Base-by-base conservation (phyloP, 1,284 basidiomycete genomes). In the Ustilago cynodontis region DNA sequence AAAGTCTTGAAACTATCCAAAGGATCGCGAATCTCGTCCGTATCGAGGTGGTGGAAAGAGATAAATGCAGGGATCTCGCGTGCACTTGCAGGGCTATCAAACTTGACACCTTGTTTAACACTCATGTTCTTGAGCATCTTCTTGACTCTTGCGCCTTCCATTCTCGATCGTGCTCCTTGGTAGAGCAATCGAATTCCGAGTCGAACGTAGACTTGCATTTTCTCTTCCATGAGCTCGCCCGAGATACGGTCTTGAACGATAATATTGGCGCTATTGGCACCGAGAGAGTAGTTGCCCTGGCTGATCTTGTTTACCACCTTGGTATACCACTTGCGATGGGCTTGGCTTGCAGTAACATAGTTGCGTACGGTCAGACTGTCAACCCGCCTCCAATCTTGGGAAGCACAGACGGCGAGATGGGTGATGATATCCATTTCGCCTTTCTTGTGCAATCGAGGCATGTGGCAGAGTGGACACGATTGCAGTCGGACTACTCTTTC, bases 301-400 rank as follows among this genome's bases (percentile, higher is more conserved):
- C 74, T 77, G 55, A 96, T 91, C 87, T 94, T 94, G 45, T 71
- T 89, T 71, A 97, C 89, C 47, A 97, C 90, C 88, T 93, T 95
- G 65, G 93, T 94, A 82, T 95, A 93, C 92, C 94, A 97, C 87
- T 99, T 99, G 82, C 96, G 89, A 87, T 98, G 95, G 59, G 97
- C 96, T 87, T 99, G 96, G 76, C 90, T 92, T 16, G 93, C 93
- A 0, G 96, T 99, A 1, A 98, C 95, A 80, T 94, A 99, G 83
- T 95, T 96, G n/a, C 92, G 91, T 18, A 95, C 94, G 11, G 80
- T 68, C 33, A 86, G 72, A 28, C 72, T 71, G 82, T 97, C 92
- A 28, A 98, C 92, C 63, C 92, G 90, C 35, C 90, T 91, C 94
- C 95, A 98, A 86, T 98, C 95, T 66, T 92, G 94, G 9, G 95